phyloP scores from a whole-genome alignment of 2,329 filamentous ascomycete species.

The Mycosphaerella sp. region DNA sequence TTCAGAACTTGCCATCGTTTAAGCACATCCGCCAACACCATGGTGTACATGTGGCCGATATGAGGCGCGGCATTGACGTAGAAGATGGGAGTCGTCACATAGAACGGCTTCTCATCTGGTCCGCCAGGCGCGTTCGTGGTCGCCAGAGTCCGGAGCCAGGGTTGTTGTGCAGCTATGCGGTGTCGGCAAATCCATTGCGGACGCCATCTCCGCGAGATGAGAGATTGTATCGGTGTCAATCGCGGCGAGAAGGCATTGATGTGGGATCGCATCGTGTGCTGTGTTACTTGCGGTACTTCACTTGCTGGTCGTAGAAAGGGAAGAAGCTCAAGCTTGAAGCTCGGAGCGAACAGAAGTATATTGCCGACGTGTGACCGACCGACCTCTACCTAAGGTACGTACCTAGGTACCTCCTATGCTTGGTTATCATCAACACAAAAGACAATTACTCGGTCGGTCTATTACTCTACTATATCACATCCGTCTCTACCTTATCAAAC shows the following conservation, averaged over 20 bases:
- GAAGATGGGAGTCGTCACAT: constrained; percentile 95
- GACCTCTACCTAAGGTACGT: no score
- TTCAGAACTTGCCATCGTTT: constrained; percentile 85
- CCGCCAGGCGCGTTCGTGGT: constrained; percentile 15
- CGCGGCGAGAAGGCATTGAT: constrained; percentile 1
- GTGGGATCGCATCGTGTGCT: constrained; percentile 10
- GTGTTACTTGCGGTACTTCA: not conserved
- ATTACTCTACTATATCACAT: no score
- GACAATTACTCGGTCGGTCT: not conserved
- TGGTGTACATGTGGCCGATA: constrained; percentile 88
- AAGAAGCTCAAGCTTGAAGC: constrained; percentile 7
- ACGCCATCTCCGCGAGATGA: constrained; percentile 32
- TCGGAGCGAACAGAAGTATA: not conserved
- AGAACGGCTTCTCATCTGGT: constrained; percentile 65
- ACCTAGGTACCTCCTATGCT: no score
- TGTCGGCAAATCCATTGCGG: constrained; percentile 32
- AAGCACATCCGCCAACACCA: constrained; percentile 82
- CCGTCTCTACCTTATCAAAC: no score
- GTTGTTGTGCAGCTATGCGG: constrained; percentile 17
- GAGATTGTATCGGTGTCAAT: constrained; percentile 31
- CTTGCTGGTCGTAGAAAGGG: constrained; percentile 1
- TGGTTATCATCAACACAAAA: no score
- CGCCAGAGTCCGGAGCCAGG: constrained; percentile 14
- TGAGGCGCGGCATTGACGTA: constrained; percentile 98
- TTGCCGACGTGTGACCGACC: not conserved